These are phyloP conservation scores for Penicillium sumatraense DNA, from an alignment of 2,329 filamentous ascomycete species.

Conservation along the genomic window DNA sequence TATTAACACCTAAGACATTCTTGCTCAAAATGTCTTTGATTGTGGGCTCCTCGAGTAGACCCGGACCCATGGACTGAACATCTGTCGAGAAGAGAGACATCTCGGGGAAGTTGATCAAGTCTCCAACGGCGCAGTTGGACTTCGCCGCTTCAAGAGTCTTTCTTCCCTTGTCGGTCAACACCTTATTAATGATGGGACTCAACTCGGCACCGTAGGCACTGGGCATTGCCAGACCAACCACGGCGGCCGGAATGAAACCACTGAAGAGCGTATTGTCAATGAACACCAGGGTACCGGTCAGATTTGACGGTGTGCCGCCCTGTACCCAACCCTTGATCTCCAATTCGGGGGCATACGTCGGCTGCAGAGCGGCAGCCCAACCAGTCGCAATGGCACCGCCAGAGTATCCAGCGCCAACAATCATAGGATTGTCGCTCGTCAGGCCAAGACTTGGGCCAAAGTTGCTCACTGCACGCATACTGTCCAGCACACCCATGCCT, in stretches of 20 bases:
- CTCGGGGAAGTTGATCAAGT: constrained; percentile 22
- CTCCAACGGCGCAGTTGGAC: constrained; percentile 21
- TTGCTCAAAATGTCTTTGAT: constrained; percentile 17
- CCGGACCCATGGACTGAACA: constrained; percentile 25
- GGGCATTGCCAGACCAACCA: constrained; percentile 27
- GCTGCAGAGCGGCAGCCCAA: constrained; percentile 58
- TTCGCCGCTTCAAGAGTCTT: constrained; percentile 20
- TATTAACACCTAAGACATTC: constrained; percentile 24
- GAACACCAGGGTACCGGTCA: constrained; percentile 29
- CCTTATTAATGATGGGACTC: constrained; percentile 21
- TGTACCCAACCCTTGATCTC: constrained; percentile 42
- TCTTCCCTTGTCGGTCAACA: constrained; percentile 23
- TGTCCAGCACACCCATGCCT: constrained; percentile 53
- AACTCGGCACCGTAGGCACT: constrained; percentile 31
- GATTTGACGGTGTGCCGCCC: constrained; percentile 33
- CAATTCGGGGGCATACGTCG: constrained; percentile 59
- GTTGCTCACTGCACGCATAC: constrained; percentile 45
- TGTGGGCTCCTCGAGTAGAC: constrained; percentile 19
- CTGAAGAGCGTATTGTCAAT: constrained; percentile 29
- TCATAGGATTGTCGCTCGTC: constrained; percentile 20
- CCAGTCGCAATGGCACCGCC: constrained; percentile 59
- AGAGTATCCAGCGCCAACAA: constrained; percentile 59
- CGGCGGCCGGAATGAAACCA: constrained; percentile 30
- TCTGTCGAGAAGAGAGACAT: constrained; percentile 27
- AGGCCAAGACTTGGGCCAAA: constrained; percentile 29